Conservation (phyloP, 2,329 filamentous ascomycete species). For the Ophiobolus disseminans region DNA sequence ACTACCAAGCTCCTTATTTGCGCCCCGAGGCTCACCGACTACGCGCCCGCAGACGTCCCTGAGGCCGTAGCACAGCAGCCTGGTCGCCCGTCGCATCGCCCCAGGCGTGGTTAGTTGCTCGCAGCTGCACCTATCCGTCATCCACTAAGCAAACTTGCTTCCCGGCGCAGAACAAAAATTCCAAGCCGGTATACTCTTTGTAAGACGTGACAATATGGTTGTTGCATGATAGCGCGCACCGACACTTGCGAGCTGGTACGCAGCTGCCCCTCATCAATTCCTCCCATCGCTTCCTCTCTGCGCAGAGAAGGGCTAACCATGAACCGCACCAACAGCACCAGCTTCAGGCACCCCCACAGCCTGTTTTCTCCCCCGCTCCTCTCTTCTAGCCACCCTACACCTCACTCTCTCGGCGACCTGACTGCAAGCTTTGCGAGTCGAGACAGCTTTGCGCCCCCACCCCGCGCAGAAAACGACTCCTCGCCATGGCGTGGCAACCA, state of each 20-base stretch:
- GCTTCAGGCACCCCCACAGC: conserved; percentile 34
- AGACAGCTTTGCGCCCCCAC: conserved; percentile 15
- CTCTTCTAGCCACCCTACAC: conserved; percentile 5
- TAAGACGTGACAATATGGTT: conserved; percentile 37
- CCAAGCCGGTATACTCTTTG: conserved; percentile 19
- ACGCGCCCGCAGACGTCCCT: conserved; percentile 16
- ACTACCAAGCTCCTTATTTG: not conserved
- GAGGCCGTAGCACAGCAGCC: conserved; percentile 36
- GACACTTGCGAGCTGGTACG: conserved; percentile 43
- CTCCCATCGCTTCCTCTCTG: conserved; percentile 26
- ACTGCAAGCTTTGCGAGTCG: conserved; percentile 10
- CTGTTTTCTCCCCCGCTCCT: conserved; percentile 17
- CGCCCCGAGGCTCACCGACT: conserved; percentile 10
- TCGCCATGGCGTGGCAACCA: conserved; percentile 88
- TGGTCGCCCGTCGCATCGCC: conserved; percentile 25
- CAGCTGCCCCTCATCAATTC: conserved; percentile 32
- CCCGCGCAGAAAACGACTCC: conserved; percentile 20
- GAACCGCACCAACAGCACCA: conserved; percentile 37
- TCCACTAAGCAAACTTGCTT: conserved; percentile 41
- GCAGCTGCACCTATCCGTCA: conserved; percentile 35
- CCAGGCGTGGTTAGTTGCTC: conserved; percentile 24
- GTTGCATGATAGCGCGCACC: conserved; percentile 41
- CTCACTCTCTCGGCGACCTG: conserved; percentile 5
- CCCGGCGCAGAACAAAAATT: conserved; percentile 31
- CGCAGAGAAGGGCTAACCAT: conserved; percentile 41